Percentiles rank a stretch among this genome's conserved stretches.
Evolutionary conservation across 257 asterid species (phyloP).

Genomic region (Nicotiana noctiflora): DNA sequence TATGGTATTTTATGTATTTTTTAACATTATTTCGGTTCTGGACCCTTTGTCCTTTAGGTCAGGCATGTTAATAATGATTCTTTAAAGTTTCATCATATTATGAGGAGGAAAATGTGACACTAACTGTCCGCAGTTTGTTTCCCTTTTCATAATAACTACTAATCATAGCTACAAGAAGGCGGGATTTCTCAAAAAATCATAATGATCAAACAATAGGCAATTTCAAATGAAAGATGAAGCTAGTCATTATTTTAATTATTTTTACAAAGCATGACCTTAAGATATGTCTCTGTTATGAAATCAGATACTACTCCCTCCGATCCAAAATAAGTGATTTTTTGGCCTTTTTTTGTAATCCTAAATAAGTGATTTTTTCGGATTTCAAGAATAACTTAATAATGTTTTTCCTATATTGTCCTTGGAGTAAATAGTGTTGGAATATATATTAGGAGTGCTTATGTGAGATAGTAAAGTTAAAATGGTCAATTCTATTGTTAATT

Average conservation of each 20-base stretch:
- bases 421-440: too few relatives aligned
- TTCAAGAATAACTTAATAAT: too few relatives aligned
- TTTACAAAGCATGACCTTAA: slow-evolving; percentile 29
- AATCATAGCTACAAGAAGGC: slow-evolving; percentile 15
- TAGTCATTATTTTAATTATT: slow-evolving; percentile 14
- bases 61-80: neutral
- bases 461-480: too few relatives aligned
- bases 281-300: slow-evolving; percentile 15
- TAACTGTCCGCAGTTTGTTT: neutral
- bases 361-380: too few relatives aligned
- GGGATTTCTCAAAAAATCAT: slow-evolving; percentile 13
- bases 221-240: slow-evolving; percentile 34
- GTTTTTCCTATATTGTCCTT: too few relatives aligned
- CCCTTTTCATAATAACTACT: neutral
- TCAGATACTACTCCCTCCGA: neutral
- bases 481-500: too few relatives aligned
- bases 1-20: too few relatives aligned
- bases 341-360: too few relatives aligned
- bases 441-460: too few relatives aligned
- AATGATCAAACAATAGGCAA: slow-evolving; percentile 20
- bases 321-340: too few relatives aligned
- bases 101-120: neutral
- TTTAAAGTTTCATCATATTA: neutral
- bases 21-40: too few relatives aligned
- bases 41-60: neutral